A percentile compares a stretch with the other conserved stretches of the same genome.
Conservation (phyloP, 2,329 filamentous ascomycete species). For the Chalaropsis ovoidea region DNA sequence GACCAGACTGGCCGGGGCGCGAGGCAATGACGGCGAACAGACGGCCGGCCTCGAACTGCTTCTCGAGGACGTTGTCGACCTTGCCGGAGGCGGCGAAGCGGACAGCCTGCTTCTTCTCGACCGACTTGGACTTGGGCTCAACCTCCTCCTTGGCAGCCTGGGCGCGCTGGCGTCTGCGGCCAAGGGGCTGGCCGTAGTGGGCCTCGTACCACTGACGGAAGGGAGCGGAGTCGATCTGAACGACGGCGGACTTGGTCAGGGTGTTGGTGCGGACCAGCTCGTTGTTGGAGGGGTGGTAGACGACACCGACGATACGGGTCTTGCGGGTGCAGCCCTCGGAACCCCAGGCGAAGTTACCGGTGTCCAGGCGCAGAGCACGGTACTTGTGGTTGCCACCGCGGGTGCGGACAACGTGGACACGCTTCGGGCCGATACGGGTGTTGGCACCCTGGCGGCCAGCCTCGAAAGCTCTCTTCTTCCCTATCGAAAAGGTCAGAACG, state of each 20-base stretch:
- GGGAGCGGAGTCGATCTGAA: slow-evolving; percentile 96
- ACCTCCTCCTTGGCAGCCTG: slow-evolving; percentile 49
- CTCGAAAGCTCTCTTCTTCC: slow-evolving; percentile 99
- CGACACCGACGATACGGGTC: slow-evolving; percentile 96
- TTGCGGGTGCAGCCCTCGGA: slow-evolving; percentile 98
- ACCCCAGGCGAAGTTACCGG: slow-evolving; percentile 98
- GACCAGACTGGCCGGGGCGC: slow-evolving; percentile 92
- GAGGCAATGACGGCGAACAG: slow-evolving; percentile 87
- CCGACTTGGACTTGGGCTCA: slow-evolving; percentile 85
- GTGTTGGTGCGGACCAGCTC: slow-evolving; percentile 99
- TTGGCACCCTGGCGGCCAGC: slow-evolving; percentile 98
- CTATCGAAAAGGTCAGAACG: slow-evolving; percentile 66
- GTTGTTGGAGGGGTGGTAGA: slow-evolving; percentile 99
- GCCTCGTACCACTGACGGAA: slow-evolving; percentile 99
- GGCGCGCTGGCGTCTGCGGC: slow-evolving; percentile 86
- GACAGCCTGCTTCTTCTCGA: slow-evolving; percentile 92
- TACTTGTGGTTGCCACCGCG: slow-evolving; percentile 99
- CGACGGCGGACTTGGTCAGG: slow-evolving; percentile 95
- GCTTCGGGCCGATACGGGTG: slow-evolving; percentile 97
- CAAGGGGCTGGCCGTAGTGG: slow-evolving; percentile 88
- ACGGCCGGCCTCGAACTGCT: slow-evolving; percentile 99
- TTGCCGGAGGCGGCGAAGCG: slow-evolving; percentile 77
- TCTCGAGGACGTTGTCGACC: slow-evolving; percentile 86
- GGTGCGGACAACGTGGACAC: slow-evolving; percentile 92
- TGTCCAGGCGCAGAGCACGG: slow-evolving; percentile 96